phyloP scores from a whole-genome alignment of 2,329 filamentous ascomycete genomes.

The Epichloe gansuensis region DNA sequence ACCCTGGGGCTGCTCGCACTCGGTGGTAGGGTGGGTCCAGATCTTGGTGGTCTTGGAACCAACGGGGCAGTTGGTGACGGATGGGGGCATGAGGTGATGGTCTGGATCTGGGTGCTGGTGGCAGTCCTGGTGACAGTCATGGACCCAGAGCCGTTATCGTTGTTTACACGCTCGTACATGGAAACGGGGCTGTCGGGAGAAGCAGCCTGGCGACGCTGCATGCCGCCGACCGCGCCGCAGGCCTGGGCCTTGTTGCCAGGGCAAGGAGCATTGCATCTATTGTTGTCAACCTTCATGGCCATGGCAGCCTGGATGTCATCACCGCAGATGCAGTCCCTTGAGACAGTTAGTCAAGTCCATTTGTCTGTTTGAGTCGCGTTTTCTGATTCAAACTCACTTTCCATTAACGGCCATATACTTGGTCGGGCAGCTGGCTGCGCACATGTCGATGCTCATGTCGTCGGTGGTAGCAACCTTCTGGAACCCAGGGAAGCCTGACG shows the following conservation, averaged over 20 bases:
- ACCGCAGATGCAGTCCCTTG: slow-evolving; percentile 22
- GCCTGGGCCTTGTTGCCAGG: slow-evolving; percentile 13
- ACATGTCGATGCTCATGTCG: slow-evolving; percentile 15
- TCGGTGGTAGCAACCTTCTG: slow-evolving; percentile 5
- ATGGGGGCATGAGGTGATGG: slow-evolving; percentile 19
- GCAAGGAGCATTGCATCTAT: slow-evolving; percentile 16
- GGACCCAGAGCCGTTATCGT: not conserved
- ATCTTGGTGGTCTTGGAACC: slow-evolving; percentile 12
- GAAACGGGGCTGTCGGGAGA: not conserved
- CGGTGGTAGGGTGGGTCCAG: slow-evolving; percentile 12
- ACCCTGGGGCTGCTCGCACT: not conserved
- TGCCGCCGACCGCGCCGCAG: slow-evolving; percentile 13
- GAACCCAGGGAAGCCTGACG: slow-evolving; percentile 14
- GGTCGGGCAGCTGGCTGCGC: slow-evolving; percentile 12
- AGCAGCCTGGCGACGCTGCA: not conserved
- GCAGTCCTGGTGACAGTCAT: slow-evolving; percentile 14
- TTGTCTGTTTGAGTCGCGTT: not conserved
- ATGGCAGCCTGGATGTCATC: slow-evolving; percentile 5
- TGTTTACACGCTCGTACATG: slow-evolving; percentile 1
- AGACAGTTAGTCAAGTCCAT: not conserved
- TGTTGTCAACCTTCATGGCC: slow-evolving; percentile 6
- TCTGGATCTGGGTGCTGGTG: slow-evolving; percentile 15
- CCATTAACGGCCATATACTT: slow-evolving; percentile 16
- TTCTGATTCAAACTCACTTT: slow-evolving; percentile 10
- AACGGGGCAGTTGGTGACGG: slow-evolving; percentile 14